phyloP scores from a whole-genome alignment of 2,329 filamentous ascomycete species.

The Colletotrichum scovillei region DNA sequence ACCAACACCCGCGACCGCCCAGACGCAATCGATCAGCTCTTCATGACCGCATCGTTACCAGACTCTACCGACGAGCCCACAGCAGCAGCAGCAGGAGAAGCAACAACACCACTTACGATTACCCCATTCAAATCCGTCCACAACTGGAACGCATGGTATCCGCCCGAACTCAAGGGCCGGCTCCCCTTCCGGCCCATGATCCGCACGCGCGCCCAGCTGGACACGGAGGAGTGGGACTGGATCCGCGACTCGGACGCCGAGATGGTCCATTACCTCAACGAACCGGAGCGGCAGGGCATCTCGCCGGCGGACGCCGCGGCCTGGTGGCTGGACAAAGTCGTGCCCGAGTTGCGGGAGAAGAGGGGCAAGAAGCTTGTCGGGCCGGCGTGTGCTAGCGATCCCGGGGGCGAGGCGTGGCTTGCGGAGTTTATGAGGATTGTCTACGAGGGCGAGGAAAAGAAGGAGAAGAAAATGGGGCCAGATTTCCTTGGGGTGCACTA shows the following conservation, averaged over 20 bases:
- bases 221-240: conserved; percentile 50
- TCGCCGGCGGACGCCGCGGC: conserved; percentile 48
- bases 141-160: conserved; percentile 56
- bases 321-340: conserved; percentile 51
- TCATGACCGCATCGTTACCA: conserved; percentile 18
- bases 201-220: conserved; percentile 49
- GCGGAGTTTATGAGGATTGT: conserved; percentile 52
- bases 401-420: conserved; percentile 52
- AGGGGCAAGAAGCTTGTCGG: conserved; percentile 47
- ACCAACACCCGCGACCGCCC: conserved; percentile 50
- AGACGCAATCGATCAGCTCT: conserved; percentile 49
- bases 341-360: conserved; percentile 38
- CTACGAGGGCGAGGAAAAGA: conserved; percentile 38
- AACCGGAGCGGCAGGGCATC: conserved; percentile 53
- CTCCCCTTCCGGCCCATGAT: conserved; percentile 55
- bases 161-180: conserved; percentile 47
- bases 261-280: conserved; percentile 59
- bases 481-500: conserved; percentile 58
- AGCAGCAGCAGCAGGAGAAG: not conserved
- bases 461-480: conserved; percentile 42
- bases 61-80: not conserved
- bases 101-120: not conserved
- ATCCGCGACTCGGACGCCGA: conserved; percentile 40
- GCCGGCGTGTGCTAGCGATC: conserved; percentile 51
- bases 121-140: conserved; percentile 48